Evolutionary conservation across 2,329 filamentous ascomycete species (phyloP), one percentile per base, ranked within the genome.

Genomic region (Sporothrix pseudoabietina): DNA sequence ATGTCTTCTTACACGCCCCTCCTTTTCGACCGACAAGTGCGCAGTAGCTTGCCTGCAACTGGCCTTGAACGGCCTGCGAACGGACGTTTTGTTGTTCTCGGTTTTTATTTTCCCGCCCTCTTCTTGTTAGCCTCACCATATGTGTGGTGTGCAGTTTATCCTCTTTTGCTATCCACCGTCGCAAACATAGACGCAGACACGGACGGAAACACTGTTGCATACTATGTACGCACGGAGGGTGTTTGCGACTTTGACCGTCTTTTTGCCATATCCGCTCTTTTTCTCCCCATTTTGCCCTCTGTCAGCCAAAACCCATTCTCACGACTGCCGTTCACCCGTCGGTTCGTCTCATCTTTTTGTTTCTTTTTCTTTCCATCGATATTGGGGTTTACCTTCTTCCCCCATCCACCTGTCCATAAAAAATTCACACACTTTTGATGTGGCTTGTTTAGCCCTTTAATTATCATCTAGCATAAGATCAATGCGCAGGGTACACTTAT

Each of bases 11-110:
- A n/a, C 26, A 57, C 22, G n/a, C 54, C 26, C 10, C 54, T 26
- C 54, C 54, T 57, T 32, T 57, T 57, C 54, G 26, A 57, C 54
- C 54, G 14, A 57, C 54, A 32, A 61, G 30, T 39, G 57, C 55
- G 55, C 57, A 61, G 57, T 61, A 61, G 57, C 57, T 61, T 32
- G 30, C 32, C 57, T 61, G 57, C 57, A 61, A 39, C 32, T 61
- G 32, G 57, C 57, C 57, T 16, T 61, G 57, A 39, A 39, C 32
- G 57, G 57, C 22, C 57, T 14, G 57, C 57, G 32, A 61, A 61
- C 57, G 32, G 57, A 61, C 57, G 30, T 61, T 39, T 61, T 61
- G 4, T 26, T 4, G n/a, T 4, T 61, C n/a, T 39, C 10, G 6
- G 1, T 19, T 61, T 39, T 39, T 19, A 4, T 16, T 8, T 59